Conservation (phyloP, 2,329 filamentous ascomycete species). For the Cladophialophora immunda region DNA sequence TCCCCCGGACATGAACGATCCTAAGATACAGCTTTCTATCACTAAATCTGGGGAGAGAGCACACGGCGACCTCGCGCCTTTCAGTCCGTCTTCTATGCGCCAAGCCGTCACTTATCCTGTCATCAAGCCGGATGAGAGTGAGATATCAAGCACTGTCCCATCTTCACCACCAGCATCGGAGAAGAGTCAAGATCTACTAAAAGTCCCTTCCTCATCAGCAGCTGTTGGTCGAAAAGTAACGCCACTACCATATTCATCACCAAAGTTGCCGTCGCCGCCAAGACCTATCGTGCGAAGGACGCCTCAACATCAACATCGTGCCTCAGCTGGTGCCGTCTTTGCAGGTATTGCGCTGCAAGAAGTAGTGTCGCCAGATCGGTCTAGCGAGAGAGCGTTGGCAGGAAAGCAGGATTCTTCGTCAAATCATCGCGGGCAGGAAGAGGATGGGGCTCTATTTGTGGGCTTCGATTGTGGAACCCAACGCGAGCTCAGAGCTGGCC, state of each 20-base stretch:
- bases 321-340: conserved; percentile 31
- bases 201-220: conserved; percentile 24
- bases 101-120: conserved; percentile 2
- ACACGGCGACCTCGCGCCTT: not conserved
- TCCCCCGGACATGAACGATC: conserved; percentile 1
- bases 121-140: conserved; percentile 32
- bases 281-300: conserved; percentile 40
- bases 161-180: conserved; percentile 37
- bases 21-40: not conserved
- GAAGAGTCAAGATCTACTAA: conserved; percentile 23
- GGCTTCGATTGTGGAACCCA: conserved; percentile 50
- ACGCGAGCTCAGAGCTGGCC: conserved; percentile 51
- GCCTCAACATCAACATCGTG: conserved; percentile 33
- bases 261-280: conserved; percentile 39
- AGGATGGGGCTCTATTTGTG: conserved; percentile 32
- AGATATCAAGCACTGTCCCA: conserved; percentile 39
- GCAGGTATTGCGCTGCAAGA: conserved; percentile 37
- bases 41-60: not conserved
- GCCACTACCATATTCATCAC: conserved; percentile 38
- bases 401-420: conserved; percentile 24
- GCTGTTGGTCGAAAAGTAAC: conserved; percentile 36
- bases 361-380: conserved; percentile 33
- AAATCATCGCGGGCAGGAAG: not conserved
- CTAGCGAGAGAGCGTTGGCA: conserved; percentile 19
- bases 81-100: not conserved